These are phyloP conservation scores for Chalciporus sphaerocephalus DNA, from an alignment of 768 basidiomycete genomes.

Conservation along the genomic window DNA sequence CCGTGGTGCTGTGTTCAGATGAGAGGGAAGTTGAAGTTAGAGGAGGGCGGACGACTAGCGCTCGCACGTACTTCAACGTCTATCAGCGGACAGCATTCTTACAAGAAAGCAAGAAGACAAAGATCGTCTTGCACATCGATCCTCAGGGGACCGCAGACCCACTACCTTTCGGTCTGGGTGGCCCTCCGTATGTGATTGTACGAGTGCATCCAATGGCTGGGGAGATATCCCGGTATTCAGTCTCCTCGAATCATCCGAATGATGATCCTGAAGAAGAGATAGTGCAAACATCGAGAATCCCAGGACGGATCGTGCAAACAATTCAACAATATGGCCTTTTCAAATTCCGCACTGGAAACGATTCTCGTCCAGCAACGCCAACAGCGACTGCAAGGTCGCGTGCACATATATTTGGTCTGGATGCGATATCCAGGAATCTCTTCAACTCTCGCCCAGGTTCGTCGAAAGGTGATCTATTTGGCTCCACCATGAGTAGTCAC, in stretches of 20 bases:
- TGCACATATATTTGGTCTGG: slow-evolving; percentile 84
- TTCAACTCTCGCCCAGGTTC: slow-evolving; percentile 70
- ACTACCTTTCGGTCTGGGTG: slow-evolving; percentile 66
- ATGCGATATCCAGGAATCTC: slow-evolving; percentile 85
- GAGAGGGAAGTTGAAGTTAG: slow-evolving; percentile 74
- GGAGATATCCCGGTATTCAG: slow-evolving; percentile 73
- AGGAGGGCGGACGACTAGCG: slow-evolving; percentile 56
- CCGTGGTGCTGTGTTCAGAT: slow-evolving; percentile 64
- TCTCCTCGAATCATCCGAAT: slow-evolving; percentile 66
- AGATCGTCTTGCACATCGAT: slow-evolving; percentile 86
- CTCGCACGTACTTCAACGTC: slow-evolving; percentile 85
- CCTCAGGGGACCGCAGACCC: slow-evolving; percentile 68
- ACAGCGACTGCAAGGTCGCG: slow-evolving; percentile 67
- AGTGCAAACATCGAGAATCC: slow-evolving; percentile 70
- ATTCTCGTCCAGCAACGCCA: slow-evolving; percentile 80
- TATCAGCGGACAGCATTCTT: slow-evolving; percentile 80
- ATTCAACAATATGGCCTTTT: slow-evolving; percentile 89
- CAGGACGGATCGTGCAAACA: slow-evolving; percentile 77
- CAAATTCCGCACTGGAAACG: slow-evolving; percentile 76
- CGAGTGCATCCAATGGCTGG: slow-evolving; percentile 81
- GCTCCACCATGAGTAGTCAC: slow-evolving; percentile 64
- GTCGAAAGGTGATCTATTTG: slow-evolving; percentile 71
- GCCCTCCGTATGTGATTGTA: slow-evolving; percentile 74
- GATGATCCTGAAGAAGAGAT: slow-evolving; percentile 81
- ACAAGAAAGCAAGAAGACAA: slow-evolving; percentile 80